Evolutionary conservation across 306 rosid genomes (phyloP).

Genomic region (Gillenia trifoliata): DNA sequence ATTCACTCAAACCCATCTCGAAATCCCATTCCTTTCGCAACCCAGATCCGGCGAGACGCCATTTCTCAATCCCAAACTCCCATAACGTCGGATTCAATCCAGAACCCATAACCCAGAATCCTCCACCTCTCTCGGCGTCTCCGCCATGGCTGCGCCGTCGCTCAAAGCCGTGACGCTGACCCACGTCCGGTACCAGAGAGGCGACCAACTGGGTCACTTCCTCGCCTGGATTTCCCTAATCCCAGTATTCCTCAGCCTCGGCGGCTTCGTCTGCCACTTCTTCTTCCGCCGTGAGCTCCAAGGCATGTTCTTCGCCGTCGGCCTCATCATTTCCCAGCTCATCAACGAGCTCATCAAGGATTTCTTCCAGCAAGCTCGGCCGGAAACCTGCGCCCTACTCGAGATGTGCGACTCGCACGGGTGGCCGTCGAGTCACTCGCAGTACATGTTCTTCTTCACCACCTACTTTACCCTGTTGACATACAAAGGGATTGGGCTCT

Average conservation of each 20-base stretch:
- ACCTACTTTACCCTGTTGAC: constrained; percentile 48
- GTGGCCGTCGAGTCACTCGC: constrained; percentile 95
- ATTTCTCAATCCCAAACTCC: neutral
- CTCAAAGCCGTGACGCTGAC: constrained; percentile 77
- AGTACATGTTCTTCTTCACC: constrained; percentile 90
- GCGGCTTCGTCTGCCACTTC: constrained; percentile 82
- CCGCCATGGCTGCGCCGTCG: constrained; percentile 22
- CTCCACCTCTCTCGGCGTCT: neutral
- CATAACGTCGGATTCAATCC: neutral
- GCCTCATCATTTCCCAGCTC: constrained; percentile 64
- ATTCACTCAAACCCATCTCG: neutral
- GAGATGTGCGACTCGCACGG: constrained; percentile 94
- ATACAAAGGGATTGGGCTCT: constrained; percentile 35
- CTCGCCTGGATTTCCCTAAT: constrained; percentile 83
- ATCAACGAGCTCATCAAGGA: constrained; percentile 69
- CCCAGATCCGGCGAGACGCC: neutral
- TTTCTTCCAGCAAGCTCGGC: constrained; percentile 75
- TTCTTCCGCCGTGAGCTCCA: constrained; percentile 95
- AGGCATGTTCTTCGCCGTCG: constrained; percentile 70
- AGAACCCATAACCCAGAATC: neutral
- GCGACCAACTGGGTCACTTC: constrained; percentile 71
- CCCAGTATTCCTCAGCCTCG: constrained; percentile 80
- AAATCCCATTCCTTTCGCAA: neutral
- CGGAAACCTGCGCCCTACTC: constrained; percentile 66
- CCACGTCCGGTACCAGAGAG: constrained; percentile 67